Percentiles rank a stretch among this genome's conserved stretches.
Evolutionary conservation across 2,329 filamentous ascomycete species (phyloP).

Genomic region (Aureobasidium sp.): DNA sequence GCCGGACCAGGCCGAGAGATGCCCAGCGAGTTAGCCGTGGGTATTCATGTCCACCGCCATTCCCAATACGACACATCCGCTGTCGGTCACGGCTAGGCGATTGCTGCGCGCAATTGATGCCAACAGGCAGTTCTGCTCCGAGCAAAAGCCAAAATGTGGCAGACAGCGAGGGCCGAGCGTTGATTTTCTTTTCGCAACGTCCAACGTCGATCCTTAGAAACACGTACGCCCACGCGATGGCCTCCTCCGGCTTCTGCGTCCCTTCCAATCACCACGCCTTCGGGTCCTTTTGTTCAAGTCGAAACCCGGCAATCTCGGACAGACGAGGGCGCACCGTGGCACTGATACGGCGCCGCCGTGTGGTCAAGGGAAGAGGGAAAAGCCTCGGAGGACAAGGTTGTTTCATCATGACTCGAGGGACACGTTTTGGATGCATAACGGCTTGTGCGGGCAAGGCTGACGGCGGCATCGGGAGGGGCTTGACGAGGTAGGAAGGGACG

Average conservation of each 20-base stretch:
- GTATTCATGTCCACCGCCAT: constrained; percentile 1
- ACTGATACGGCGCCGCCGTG: background rate
- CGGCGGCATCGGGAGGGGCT: constrained; percentile 4
- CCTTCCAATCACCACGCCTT: background rate
- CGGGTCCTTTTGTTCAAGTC: background rate
- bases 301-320: constrained; percentile 13
- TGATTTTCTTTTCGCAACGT: constrained; percentile 13
- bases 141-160: constrained; percentile 9
- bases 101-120: background rate
- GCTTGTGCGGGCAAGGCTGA: constrained; percentile 13
- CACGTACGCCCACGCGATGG: background rate
- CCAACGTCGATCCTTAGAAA: constrained; percentile 11
- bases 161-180: constrained; percentile 6
- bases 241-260: background rate
- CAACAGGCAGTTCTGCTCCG: constrained; percentile 3
- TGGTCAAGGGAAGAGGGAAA: background rate
- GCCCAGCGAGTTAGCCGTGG: constrained; percentile 2
- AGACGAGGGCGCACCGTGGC: constrained; percentile 2
- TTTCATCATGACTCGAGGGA: constrained; percentile 12
- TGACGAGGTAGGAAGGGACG: background rate
- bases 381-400: constrained; percentile 11
- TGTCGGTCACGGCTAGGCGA: background rate
- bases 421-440: constrained; percentile 2
- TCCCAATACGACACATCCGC: background rate
- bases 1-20: constrained; percentile 7